These are phyloP conservation scores for Gossypium lobatum DNA, from an alignment of 441 rosid genomes.

Conservation along the genomic window DNA sequence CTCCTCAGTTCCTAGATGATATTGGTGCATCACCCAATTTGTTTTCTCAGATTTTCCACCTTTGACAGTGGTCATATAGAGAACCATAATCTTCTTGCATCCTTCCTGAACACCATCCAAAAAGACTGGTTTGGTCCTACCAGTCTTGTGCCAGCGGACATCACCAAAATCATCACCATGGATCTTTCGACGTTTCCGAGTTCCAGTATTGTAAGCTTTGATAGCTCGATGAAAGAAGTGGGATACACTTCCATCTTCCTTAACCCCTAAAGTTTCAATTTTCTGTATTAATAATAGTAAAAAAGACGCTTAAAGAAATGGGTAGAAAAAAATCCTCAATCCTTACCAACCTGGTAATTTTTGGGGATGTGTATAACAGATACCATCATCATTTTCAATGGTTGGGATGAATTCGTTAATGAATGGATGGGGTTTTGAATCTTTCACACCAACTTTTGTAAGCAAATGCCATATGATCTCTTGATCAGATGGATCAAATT, in stretches of 20 bases:
- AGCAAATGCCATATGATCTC: constrained; percentile 86
- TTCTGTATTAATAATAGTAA: not conserved
- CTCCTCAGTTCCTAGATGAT: constrained; percentile 81
- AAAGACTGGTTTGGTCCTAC: constrained; percentile 74
- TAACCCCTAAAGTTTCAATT: constrained; percentile 45
- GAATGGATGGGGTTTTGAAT: constrained; percentile 57
- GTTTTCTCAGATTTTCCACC: constrained; percentile 81
- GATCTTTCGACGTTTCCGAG: constrained; percentile 87
- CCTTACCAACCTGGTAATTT: constrained; percentile 66
- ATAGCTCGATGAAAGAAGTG: constrained; percentile 87
- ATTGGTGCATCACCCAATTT: constrained; percentile 97
- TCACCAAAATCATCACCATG: constrained; percentile 69
- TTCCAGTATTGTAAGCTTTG: constrained; percentile 91
- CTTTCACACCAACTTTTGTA: constrained; percentile 50
- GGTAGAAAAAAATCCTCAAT: constrained; percentile 8
- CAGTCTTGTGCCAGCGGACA: constrained; percentile 97
- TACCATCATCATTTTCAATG: constrained; percentile 75
- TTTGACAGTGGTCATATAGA: constrained; percentile 38
- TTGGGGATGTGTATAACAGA: constrained; percentile 94
- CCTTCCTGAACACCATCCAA: constrained; percentile 75
- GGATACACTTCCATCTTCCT: constrained; percentile 64
- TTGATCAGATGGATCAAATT: constrained; percentile 90
- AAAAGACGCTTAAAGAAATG: not conserved
- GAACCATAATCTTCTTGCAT: constrained; percentile 90
- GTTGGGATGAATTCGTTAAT: constrained; percentile 79